Evolutionary conservation across 257 asterid genomes (phyloP), one percentile per base, ranked within the genome.

Genomic region (Capsicum rhomboideum): DNA sequence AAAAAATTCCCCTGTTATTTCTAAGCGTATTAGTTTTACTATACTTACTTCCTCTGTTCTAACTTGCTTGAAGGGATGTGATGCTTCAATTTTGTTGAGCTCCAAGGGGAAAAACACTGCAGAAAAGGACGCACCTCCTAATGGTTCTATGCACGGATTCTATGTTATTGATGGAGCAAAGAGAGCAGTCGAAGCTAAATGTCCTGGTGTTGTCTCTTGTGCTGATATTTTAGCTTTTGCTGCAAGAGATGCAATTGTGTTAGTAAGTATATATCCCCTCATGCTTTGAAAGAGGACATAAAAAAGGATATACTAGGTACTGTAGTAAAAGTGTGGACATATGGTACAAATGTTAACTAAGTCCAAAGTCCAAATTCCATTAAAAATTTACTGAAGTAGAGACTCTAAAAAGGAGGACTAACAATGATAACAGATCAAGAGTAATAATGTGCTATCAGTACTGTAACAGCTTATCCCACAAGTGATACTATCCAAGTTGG

Each of bases 141-240:
- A 92, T 85, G 74, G 34, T 64, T 93, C 95, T 10, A 80, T 94
- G 82, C 97, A 94, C 58, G 94, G 94, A 55, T 94, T 93, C 86
- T 93, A 87, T 80, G 94, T 93, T 20, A 93, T 93, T 29, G 84
- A 94, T 53, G 66, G 53, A 11, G 95, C 97, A 1, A 94, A 94
- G 89, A 92, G 66, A 82, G 93, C 91, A 17, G 87, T 93, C 1
- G 98, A 94, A 87, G 90, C 90, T 74, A 83, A 58, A 10, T 94
- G 97, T 83, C 98, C 97, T 0, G 90, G 91, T 52, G 17, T 87
- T 0, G 97, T 94, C 7, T 94, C 97, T 13, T 94, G 97, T 7
- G 97, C 97, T 58, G 97, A 94, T 86, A 93, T 93, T 67, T 84
- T 94, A 82, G 98, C 97, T 21, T 87, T 90, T 4, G 97, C 98